phyloP scores from a whole-genome alignment of 768 basidiomycete genomes.

The Phylloporus arenicola region DNA sequence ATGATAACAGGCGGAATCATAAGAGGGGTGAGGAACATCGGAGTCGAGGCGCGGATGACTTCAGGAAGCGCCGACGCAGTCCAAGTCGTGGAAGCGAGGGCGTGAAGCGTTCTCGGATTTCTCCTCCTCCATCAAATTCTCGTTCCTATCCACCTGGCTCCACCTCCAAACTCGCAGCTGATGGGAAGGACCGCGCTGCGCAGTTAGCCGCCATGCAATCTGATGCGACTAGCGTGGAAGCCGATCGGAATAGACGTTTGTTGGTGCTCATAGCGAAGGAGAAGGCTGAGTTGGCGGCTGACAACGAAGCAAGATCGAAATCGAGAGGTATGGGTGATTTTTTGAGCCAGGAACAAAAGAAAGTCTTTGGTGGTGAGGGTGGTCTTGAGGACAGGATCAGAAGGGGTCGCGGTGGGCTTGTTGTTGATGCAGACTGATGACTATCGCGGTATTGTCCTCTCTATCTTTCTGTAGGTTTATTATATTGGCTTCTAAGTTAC shows the following conservation, averaged over 20 bases:
- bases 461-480: constrained; percentile 6
- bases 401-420: constrained; percentile 66
- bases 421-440: constrained; percentile 44
- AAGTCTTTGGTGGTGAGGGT: constrained; percentile 72
- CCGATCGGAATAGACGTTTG: constrained; percentile 69
- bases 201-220: constrained; percentile 87
- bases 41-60: constrained; percentile 24
- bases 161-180: constrained; percentile 14
- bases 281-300: constrained; percentile 68
- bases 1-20: constrained; percentile 33
- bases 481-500: constrained; percentile 1
- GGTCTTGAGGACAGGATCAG: constrained; percentile 75
- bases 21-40: constrained; percentile 24
- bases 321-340: constrained; percentile 78
- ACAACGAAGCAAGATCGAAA: constrained; percentile 61
- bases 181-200: constrained; percentile 60
- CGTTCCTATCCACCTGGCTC: constrained; percentile 15
- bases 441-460: not conserved
- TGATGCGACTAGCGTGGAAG: constrained; percentile 61
- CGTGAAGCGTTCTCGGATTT: constrained; percentile 49
- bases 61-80: constrained; percentile 36
- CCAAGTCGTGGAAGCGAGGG: constrained; percentile 31
- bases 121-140: constrained; percentile 30
- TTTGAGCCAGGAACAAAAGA: constrained; percentile 78
- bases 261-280: constrained; percentile 67